These are phyloP conservation scores for Aureobasidium leucospermi DNA, from an alignment of 2,329 filamentous ascomycete species.

Conservation along the genomic window DNA sequence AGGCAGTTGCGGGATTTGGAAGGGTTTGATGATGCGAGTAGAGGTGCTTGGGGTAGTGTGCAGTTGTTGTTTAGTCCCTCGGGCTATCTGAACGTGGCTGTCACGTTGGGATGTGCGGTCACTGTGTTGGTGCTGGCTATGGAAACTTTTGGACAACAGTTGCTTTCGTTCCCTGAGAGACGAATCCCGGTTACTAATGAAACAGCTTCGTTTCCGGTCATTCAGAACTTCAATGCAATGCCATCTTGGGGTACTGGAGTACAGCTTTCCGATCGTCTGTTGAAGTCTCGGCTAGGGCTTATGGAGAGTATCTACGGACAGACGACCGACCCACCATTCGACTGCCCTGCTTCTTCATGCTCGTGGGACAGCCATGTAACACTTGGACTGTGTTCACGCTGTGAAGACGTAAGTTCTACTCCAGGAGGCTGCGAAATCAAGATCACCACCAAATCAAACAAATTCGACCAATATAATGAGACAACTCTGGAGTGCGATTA, in stretches of 20 bases:
- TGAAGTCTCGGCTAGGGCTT: neutral
- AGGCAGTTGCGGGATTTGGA: neutral
- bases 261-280: neutral
- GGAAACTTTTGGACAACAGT: neutral
- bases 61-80: neutral
- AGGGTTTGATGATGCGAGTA: neutral
- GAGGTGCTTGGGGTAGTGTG: neutral
- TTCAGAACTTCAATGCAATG: neutral
- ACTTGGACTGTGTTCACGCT: neutral
- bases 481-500: neutral
- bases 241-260: neutral
- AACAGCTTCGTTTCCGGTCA: neutral
- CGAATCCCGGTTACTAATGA: neutral
- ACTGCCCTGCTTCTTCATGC: neutral
- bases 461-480: neutral
- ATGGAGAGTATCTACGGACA: neutral
- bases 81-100: neutral
- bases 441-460: neutral
- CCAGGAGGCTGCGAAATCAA: neutral
- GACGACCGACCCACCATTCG: neutral
- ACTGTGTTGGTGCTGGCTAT: neutral
- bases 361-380: neutral
- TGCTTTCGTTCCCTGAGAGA: neutral
- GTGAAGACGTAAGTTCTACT: neutral
- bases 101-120: neutral